Percentiles rank a stretch among this genome's conserved stretches.
These are phyloP conservation scores for Hanseniaspora meyeri DNA, from an alignment of 805 yeast genomes.

Conservation along the genomic window DNA sequence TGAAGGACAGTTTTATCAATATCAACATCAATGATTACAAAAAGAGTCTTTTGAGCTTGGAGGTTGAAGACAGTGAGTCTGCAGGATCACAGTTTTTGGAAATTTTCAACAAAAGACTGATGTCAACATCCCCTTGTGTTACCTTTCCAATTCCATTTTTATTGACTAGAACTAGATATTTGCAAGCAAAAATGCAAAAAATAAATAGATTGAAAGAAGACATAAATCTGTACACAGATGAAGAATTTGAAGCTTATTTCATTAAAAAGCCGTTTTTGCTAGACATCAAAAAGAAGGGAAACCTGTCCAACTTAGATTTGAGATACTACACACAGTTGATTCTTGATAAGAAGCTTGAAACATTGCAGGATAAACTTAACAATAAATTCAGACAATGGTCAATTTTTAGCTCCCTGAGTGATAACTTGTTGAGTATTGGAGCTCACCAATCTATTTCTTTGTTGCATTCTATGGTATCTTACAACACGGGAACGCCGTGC, in stretches of 20 bases:
- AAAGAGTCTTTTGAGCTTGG: slow-evolving; percentile 15
- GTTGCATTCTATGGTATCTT: slow-evolving; percentile 69
- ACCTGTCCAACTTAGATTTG: slow-evolving; percentile 25
- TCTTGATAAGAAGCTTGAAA: slow-evolving; percentile 24
- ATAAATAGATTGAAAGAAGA: slow-evolving; percentile 21
- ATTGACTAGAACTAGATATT: slow-evolving; percentile 39
- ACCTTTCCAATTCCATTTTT: slow-evolving; percentile 58
- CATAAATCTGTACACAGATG: slow-evolving; percentile 22
- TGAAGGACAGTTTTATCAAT: slow-evolving; percentile 56
- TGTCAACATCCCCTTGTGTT: slow-evolving; percentile 81
- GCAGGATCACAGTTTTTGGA: slow-evolving; percentile 31
- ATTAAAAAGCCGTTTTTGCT: slow-evolving; percentile 4
- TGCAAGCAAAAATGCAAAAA: slow-evolving; percentile 33
- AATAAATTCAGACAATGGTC: slow-evolving; percentile 53
- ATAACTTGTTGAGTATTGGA: slow-evolving; percentile 54
- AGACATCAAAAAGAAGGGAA: not conserved
- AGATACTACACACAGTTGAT: slow-evolving; percentile 26
- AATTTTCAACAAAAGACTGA: slow-evolving; percentile 36
- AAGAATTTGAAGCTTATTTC: slow-evolving; percentile 4
- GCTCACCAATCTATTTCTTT: slow-evolving; percentile 70
- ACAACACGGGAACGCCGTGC: slow-evolving; percentile 81
- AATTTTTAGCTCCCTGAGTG: slow-evolving; percentile 37
- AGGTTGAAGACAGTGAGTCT: slow-evolving; percentile 19
- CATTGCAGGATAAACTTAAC: slow-evolving; percentile 25
- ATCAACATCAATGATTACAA: slow-evolving; percentile 32